Evolutionary conservation across 2,329 filamentous ascomycete genomes (phyloP).

Genomic region (Cladophialophora yegresii): DNA sequence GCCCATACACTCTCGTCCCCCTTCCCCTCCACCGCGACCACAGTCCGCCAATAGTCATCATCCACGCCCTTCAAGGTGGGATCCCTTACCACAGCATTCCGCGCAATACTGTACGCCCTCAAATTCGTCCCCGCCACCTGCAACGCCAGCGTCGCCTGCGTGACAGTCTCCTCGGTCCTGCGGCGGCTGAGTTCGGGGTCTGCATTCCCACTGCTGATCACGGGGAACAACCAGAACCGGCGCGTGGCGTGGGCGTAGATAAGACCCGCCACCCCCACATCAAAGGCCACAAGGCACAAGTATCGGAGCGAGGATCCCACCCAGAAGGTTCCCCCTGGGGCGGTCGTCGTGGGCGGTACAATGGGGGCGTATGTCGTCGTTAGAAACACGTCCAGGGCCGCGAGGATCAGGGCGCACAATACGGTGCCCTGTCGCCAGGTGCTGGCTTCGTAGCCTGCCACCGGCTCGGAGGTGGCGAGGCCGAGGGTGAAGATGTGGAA

Average conservation of each 20-base stretch:
- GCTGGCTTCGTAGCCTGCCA: conserved; percentile 60
- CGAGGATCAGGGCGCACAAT: conserved; percentile 64
- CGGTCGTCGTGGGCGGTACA: conserved; percentile 38
- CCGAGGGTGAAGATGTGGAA: conserved; percentile 73
- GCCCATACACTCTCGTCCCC: conserved; percentile 61
- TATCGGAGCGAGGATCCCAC: conserved; percentile 64
- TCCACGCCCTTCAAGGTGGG: conserved; percentile 65
- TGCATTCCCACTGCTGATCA: conserved; percentile 43
- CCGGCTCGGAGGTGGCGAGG: conserved; percentile 67
- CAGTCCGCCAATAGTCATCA: conserved; percentile 70
- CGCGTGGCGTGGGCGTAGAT: conserved; percentile 79
- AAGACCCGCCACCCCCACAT: conserved; percentile 63
- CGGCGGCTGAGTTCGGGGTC: conserved; percentile 58
- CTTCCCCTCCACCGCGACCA: conserved; percentile 68
- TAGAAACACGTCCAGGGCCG: conserved; percentile 66
- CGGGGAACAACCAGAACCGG: conserved; percentile 67
- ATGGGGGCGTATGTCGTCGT: conserved; percentile 64
- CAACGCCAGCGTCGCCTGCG: conserved; percentile 56
- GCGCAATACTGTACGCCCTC: conserved; percentile 70
- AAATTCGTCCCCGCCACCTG: conserved; percentile 66
- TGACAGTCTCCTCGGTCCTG: conserved; percentile 41
- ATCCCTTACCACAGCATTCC: conserved; percentile 78
- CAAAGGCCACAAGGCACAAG: conserved; percentile 64
- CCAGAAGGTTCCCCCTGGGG: conserved; percentile 64
- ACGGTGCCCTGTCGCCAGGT: conserved; percentile 55